These are phyloP conservation scores for Trypanosoma lewisi DNA, from an alignment of 208 protist genomes.

Conservation along the genomic window DNA sequence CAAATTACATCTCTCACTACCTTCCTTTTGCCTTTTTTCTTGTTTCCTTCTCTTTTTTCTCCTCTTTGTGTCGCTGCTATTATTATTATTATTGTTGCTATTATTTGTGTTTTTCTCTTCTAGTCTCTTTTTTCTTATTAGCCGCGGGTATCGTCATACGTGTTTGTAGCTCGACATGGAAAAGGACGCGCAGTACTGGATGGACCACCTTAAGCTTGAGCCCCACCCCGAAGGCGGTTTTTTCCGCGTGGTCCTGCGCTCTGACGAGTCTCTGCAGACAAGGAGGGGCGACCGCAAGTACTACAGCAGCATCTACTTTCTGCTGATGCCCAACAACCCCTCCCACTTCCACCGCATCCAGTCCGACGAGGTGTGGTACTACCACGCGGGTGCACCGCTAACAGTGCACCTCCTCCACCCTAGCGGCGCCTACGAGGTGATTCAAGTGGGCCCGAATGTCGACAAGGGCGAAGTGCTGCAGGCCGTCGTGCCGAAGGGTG, in stretches of 20 bases:
- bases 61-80: too few relatives aligned
- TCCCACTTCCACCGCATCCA: slow-evolving; percentile 56
- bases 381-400: slow-evolving; percentile 44
- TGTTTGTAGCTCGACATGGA: neutral
- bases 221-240: slow-evolving; percentile 51
- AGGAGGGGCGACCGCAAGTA: slow-evolving; percentile 19
- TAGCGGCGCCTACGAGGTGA: slow-evolving; percentile 32
- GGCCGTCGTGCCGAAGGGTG: slow-evolving; percentile 42
- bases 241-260: slow-evolving; percentile 29
- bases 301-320: slow-evolving; percentile 60
- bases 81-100: too few relatives aligned
- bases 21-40: too few relatives aligned
- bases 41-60: too few relatives aligned
- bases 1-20: too few relatives aligned
- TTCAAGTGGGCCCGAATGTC: slow-evolving; percentile 26
- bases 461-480: slow-evolving; percentile 40
- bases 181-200: slow-evolving; percentile 32
- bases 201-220: slow-evolving; percentile 35
- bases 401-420: slow-evolving; percentile 37
- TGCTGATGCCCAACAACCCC: slow-evolving; percentile 39
- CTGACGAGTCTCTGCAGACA: slow-evolving; percentile 27
- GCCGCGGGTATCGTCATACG: neutral
- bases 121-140: too few relatives aligned
- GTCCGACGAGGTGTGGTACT: slow-evolving; percentile 51
- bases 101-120: too few relatives aligned